Base-by-base conservation (phyloP, 2,329 filamentous ascomycete species). In the Trichoderma harzianum region DNA sequence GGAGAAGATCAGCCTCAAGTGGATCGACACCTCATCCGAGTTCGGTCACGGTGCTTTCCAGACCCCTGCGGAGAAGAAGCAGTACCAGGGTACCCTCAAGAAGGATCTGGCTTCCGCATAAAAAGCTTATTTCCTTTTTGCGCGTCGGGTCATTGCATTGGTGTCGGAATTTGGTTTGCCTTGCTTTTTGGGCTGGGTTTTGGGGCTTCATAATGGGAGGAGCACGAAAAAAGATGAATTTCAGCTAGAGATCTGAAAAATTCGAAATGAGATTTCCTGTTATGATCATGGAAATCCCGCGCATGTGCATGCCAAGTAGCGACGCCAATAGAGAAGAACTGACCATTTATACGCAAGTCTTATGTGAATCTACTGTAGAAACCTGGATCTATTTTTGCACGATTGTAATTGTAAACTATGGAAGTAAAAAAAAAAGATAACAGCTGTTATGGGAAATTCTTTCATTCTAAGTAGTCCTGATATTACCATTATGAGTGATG, bases 31-130 rank as follows among this genome's bases (percentile, higher is more conserved):
- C 80, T 98, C 95, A 75, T 98, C 95, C 88, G 97, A 99, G 90
- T 99, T 99, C 86, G 96, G 96, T 86, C 96, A 99, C 89, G 96
- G 96, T 91, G 95, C 94, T 82, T 99, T 97, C 94, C 96, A 99
- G 90, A 99, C 96, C 76, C 88, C 92, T 78, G 92, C 93, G 83
- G 96, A 99, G 93, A 99, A 99, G 94, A 93, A 93, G 88, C 91
- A 94, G 84, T 96, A 94, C 90, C 85, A 97, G 87, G 96, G 96
- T 88, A 97, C 94, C 73, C 94, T 99, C 93, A 99, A 99, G 94
- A 99, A 98, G 94, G 96, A 99, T 80, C 83, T 90, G 74, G 84
- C 82, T 76, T 78, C 83, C 79, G 82, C 85, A 78, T 85, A 86
- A 80, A 76, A 16, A 73, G 76, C 32, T 43, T n/a, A 70, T 83